These are phyloP conservation scores for Solanum hybrid DNA, from an alignment of 305 asterid species.

Conservation along the genomic window DNA sequence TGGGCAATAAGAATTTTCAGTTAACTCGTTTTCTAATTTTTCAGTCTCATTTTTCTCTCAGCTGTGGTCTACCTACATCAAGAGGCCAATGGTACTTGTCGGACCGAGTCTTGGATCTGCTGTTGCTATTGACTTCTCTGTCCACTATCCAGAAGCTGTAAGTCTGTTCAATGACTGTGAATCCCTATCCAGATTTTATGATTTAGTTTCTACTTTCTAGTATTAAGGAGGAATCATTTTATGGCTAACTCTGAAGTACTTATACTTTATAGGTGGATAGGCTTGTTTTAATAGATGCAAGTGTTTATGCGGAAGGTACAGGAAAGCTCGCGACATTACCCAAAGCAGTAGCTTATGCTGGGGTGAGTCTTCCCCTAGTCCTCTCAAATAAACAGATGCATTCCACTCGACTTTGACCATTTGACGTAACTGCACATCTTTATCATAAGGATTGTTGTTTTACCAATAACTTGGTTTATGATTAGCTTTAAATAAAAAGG, in stretches of 20 bases:
- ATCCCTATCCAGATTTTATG: background rate
- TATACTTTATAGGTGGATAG: conserved; percentile 50
- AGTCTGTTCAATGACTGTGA: conserved; percentile 11
- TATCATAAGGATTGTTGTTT: background rate
- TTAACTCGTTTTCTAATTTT: background rate
- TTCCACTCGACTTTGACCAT: background rate
- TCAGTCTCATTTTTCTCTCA: conserved; percentile 7
- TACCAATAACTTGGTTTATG: background rate
- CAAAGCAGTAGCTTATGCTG: conserved; percentile 46
- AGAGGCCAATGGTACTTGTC: conserved; percentile 71
- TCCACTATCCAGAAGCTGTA: conserved; percentile 83
- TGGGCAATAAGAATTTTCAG: background rate
- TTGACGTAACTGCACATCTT: background rate
- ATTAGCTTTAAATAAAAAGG: background rate
- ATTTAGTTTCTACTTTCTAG: background rate
- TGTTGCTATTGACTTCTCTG: conserved; percentile 78
- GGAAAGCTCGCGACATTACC: conserved; percentile 48
- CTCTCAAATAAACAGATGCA: background rate
- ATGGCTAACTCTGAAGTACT: background rate
- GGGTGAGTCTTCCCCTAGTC: conserved; percentile 25
- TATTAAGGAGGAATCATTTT: background rate
- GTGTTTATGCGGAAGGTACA: conserved; percentile 57
- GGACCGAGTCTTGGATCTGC: conserved; percentile 98
- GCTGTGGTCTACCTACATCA: conserved; percentile 79
- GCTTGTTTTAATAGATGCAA: conserved; percentile 60